These are phyloP conservation scores for Berberis vulgaris DNA, from an alignment of 164 flowering plant species.

Conservation along the genomic window DNA sequence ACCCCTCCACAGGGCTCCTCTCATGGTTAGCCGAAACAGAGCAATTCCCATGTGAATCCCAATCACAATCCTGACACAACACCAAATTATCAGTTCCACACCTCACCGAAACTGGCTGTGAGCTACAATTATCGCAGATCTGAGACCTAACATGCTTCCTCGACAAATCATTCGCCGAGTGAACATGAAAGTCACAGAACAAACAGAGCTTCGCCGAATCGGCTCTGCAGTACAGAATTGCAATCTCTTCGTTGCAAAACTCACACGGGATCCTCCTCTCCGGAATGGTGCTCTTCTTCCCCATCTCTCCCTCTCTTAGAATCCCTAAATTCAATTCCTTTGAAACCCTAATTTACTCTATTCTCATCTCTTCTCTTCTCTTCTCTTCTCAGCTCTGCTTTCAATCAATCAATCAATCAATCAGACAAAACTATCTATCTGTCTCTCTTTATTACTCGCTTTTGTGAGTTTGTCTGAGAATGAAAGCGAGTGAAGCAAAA, in stretches of 20 bases:
- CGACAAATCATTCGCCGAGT: slow-evolving; percentile 65
- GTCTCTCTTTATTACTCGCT: no score
- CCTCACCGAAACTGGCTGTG: slow-evolving; percentile 43
- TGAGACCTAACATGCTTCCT: slow-evolving; percentile 48
- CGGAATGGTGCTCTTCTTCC: neutral
- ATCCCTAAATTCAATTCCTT: no score
- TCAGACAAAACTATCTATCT: no score
- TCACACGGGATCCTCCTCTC: slow-evolving; percentile 38
- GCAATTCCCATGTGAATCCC: slow-evolving; percentile 54
- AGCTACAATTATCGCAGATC: slow-evolving; percentile 62
- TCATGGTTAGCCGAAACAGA: slow-evolving; percentile 38
- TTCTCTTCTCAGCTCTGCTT: no score
- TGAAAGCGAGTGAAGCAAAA: no score
- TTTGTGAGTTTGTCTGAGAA: no score
- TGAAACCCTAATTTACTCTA: no score
- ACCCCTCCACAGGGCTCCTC: slow-evolving; percentile 38
- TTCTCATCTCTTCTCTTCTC: no score
- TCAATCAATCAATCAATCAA: no score
- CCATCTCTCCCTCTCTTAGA: no score
- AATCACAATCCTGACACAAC: slow-evolving; percentile 62
- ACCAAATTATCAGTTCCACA: slow-evolving; percentile 43
- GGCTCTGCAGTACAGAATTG: slow-evolving; percentile 70
- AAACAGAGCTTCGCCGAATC: slow-evolving; percentile 79
- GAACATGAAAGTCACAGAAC: slow-evolving; percentile 58
- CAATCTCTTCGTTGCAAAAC: slow-evolving; percentile 41